phyloP scores from a whole-genome alignment of 1,284 basidiomycete genomes.

The Tetrapyrgos nigripes region DNA sequence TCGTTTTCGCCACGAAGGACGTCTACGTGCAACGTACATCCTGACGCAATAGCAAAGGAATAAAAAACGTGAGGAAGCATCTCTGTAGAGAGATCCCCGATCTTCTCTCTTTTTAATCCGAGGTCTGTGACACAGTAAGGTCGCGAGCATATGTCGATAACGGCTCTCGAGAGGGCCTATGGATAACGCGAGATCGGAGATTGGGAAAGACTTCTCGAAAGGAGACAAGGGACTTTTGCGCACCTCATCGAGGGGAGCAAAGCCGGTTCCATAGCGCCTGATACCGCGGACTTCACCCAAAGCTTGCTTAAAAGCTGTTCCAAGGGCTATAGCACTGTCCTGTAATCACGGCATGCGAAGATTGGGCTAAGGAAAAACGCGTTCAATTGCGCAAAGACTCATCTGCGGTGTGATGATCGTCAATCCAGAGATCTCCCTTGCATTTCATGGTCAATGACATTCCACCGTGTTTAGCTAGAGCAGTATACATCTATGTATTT shows the following conservation, averaged over 20 bases:
- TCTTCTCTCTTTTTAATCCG: slow-evolving; percentile 92
- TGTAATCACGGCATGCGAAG: slow-evolving; percentile 53
- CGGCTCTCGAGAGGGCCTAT: slow-evolving; percentile 91
- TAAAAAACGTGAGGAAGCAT: slow-evolving; percentile 98
- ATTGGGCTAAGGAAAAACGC: slow-evolving; percentile 17
- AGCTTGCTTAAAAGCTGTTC: slow-evolving; percentile 95
- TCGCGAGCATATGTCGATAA: slow-evolving; percentile 97
- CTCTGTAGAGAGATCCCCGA: slow-evolving; percentile 95
- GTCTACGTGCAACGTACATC: slow-evolving; percentile 93
- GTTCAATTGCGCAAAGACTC: slow-evolving; percentile 45
- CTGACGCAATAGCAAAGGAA: slow-evolving; percentile 91
- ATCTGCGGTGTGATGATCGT: slow-evolving; percentile 99
- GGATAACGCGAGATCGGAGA: slow-evolving; percentile 9
- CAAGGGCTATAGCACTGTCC: slow-evolving; percentile 93
- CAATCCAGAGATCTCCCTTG: slow-evolving; percentile 96
- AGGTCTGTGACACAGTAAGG: slow-evolving; percentile 96
- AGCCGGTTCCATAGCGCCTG: slow-evolving; percentile 94
- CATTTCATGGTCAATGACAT: slow-evolving; percentile 92
- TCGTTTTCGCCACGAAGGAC: slow-evolving; percentile 96
- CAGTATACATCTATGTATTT: slow-evolving; percentile 87
- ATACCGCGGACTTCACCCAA: slow-evolving; percentile 96
- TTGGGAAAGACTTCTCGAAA: slow-evolving; percentile 4
- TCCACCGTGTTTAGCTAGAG: slow-evolving; percentile 92
- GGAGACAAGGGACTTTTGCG: slow-evolving; percentile 25
- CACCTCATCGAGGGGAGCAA: slow-evolving; percentile 97